Evolutionary conservation across 1,139 yeast genomes (phyloP), one percentile per base, ranked within the genome.

Genomic region (Protomyces inouyei): DNA sequence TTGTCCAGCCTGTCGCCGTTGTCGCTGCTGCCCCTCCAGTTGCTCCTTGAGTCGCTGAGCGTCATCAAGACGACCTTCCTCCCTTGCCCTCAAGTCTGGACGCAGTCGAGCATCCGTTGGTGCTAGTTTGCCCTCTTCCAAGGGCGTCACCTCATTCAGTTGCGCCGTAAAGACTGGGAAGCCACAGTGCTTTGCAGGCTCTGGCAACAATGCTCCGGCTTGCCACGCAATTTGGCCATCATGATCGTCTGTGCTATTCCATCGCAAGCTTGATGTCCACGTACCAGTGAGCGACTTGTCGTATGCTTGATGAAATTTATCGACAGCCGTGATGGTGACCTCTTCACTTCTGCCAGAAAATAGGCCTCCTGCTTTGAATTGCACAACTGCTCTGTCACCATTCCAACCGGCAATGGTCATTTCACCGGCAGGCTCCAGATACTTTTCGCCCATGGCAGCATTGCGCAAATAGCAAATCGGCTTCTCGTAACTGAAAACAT

Each of bases 401-500:
- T 52, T 55, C 54, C 23, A 84, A 60, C 82, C 82, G n/a, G 43
- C 40, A 3, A 93, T 80, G 0, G 86, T 83, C 68, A 90, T 79
- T 2, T 85, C 75, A 9, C 90, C 87, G 1, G 82, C 79, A 1
- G 98, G 98, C 73, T 93, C 98, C n/a, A 90, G 80, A 74, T 91
- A 93, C 74, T 90, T 88, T 71, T 93, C 98, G 37, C 98, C 98
- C 2, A 97, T 96, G 72, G 93, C 85, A 64, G 93, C 81, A 72
- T 92, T 92, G 71, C 93, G 86, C 72, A 93, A 77, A 72, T 89
- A 80, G 0, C 95, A 85, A 0, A 88, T 84, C 9, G 98, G 97
- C 70, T 87, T 93, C 21, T 78, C 74, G 93, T 96, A 93, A 67
- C 84, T 83, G 72, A 85, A 88, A 10, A 65, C 60, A 21, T 57